Base-by-base conservation (phyloP, 495 filamentous ascomycete genomes). In the Haplographium delicatum region DNA sequence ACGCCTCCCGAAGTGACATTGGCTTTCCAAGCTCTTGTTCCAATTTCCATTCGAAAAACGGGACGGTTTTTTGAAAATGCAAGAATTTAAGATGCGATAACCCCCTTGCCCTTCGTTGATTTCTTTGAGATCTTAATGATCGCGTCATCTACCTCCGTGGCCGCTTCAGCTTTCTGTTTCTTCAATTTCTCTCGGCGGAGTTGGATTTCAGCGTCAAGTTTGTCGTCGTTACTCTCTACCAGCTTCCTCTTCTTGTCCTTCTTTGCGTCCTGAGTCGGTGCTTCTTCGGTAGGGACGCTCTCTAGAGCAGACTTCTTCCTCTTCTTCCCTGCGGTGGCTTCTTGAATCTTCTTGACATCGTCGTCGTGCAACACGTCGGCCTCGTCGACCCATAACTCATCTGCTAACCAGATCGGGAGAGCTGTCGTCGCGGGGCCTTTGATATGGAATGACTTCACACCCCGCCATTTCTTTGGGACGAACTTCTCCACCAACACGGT, bases 351-450 rank as follows among this genome's bases (percentile, higher is more conserved):
- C 33, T 66, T 62, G 43, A 71, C 72, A 35, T 78, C 65, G 44
- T 79, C 80, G 58, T 82, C 71, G 4, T 76, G 68, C 5, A 95
- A 67, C 4, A 96, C 84, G 66, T 95, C 86, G 18, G 67, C 72
- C 55, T 91, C 85, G 44, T 89, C 85, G 26, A 85, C 70, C 88
- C 91, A 98, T 44, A 98, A 68, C 71, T 97, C 87, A 60, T 84
- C 80, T 7, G 93, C 85, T 61, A 96, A 72, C 85, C 88, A 98
- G 53, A 98, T 82, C 11, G 93, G 93, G 57, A 98, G 71, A 10
- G 91, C 88, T 51, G 80, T 85, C 8, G 89, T 94, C 57, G 84
- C 80, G 8, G 87, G 82, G 5, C 86, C 85, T 74, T 97, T 98
- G 68, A 98, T 73, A 69, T 95, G 89, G 39, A 97, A 64, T 40